phyloP scores from a whole-genome alignment of 441 rosid species.

The Erodium moschatum region DNA sequence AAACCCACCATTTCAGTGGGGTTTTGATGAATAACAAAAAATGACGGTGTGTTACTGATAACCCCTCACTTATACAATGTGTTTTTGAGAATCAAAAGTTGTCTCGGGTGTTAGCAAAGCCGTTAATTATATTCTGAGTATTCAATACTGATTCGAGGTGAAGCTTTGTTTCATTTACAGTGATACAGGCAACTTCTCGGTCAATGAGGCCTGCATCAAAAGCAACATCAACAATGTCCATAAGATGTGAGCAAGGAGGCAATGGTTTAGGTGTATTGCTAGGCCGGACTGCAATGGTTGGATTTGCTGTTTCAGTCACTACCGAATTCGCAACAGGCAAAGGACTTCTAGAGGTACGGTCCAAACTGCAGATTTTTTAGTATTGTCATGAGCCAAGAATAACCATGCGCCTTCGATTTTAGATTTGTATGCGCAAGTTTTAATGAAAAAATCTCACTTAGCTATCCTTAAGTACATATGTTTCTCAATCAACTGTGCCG shows the following conservation, averaged over 20 bases:
- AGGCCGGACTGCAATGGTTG: constrained; percentile 81
- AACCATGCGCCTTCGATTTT: background rate
- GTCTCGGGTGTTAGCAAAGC: too few species aligned
- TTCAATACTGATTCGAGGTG: background rate
- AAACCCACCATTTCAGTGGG: too few species aligned
- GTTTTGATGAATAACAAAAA: too few species aligned
- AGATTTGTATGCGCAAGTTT: background rate
- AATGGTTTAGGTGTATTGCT: constrained; percentile 74
- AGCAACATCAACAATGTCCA: constrained; percentile 30
- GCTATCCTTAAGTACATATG: too few species aligned
- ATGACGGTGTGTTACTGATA: too few species aligned
- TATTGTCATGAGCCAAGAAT: background rate
- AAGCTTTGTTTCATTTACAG: constrained; percentile 22
- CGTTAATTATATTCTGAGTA: too few species aligned
- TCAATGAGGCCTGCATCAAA: constrained; percentile 28
- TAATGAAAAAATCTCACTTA: too few species aligned
- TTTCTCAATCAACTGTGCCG: too few species aligned
- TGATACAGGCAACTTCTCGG: constrained; percentile 28
- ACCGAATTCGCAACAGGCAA: constrained; percentile 77
- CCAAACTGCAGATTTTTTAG: background rate
- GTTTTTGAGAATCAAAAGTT: too few species aligned
- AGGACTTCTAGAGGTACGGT: constrained; percentile 69
- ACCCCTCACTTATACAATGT: too few species aligned
- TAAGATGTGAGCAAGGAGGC: constrained; percentile 61
- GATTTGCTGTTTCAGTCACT: constrained; percentile 61